Conservation (phyloP, 176 grass and related monocot genomes). For the Juncus effusus region DNA sequence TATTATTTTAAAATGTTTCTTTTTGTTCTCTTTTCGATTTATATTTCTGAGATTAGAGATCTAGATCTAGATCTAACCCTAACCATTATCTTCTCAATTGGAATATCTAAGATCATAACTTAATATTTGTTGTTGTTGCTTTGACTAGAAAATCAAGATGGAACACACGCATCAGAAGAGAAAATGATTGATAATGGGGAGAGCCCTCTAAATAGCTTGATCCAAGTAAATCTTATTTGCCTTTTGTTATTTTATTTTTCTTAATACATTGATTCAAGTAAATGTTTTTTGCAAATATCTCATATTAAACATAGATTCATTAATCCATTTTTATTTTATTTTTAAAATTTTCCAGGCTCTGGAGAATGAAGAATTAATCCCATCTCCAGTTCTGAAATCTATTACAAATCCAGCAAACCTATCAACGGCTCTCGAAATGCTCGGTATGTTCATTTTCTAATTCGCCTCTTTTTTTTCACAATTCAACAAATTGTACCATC, state of each 20-base stretch:
- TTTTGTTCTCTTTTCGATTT: too few species aligned
- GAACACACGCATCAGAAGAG: not conserved
- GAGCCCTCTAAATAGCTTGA: not conserved
- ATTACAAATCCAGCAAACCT: constrained; percentile 40
- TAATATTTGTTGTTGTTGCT: too few species aligned
- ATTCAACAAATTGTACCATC: not conserved
- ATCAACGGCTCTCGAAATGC: constrained; percentile 40
- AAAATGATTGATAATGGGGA: constrained; percentile 1
- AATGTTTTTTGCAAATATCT: not conserved
- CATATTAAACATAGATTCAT: not conserved
- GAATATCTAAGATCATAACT: too few species aligned
- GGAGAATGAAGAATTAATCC: constrained; percentile 28
- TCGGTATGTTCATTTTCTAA: constrained; percentile 40
- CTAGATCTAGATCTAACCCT: not conserved
- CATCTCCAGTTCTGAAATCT: constrained; percentile 47
- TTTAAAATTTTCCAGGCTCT: constrained; percentile 28
- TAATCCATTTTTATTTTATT: not conserved
- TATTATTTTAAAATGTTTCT: too few species aligned
- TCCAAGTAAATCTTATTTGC: constrained; percentile 3
- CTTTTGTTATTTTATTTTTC: not conserved
- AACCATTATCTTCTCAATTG: not conserved
- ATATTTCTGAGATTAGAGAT: too few species aligned
- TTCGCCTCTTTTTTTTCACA: constrained; percentile 1
- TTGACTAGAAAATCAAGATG: too few species aligned
- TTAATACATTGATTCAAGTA: not conserved